Evolutionary conservation across 306 rosid genomes (phyloP), one percentile per base, ranked within the genome.

Genomic region (Vicia sativa): DNA sequence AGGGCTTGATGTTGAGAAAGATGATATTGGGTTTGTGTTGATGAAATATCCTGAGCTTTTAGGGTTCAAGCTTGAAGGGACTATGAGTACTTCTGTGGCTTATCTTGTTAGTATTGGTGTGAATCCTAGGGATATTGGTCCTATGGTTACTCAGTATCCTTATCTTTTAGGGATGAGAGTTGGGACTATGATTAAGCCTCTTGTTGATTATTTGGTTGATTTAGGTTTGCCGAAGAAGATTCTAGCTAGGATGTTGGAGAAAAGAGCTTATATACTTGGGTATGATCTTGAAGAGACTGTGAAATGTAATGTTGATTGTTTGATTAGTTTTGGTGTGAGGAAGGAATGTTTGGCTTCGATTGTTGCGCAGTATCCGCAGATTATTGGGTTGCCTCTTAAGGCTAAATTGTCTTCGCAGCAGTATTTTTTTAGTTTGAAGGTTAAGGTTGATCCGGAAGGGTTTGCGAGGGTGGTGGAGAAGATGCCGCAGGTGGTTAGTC

Each of bases 1-100:
- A 41, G 99, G 99, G 7, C 92, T 93, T 31, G 97, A 88, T 74
- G 96, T 90, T 16, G 99, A 93, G 73, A 93, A 73, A 73, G 81
- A 78, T 42, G 96, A 93, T 71, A 83, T 90, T 59, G 99, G 97
- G 45, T 93, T 79, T 84, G 96, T 93, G 29, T 70, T 93, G 84
- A 86, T 72, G 53, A 93, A 88, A 77, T 88, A 93, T 67, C 97
- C 99, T 46, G 95, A 93, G 68, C 95, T 93, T 75, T 76, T 93
- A 10, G 97, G 99, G 60, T 93, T 86, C 77, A 93, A 90, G 81
- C 96, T 88, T 38, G 97, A 93, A 68, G 99, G 99, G 72, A 90
- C 99, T 39, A 88, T 93, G 97, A 93, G 97, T 53, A 93, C 99
- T 55, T 86, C 97, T 0, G 99, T 93, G 49, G 97, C 96, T 5